Base-by-base conservation (phyloP, 148 eudicot species). In the Silene uniflora region DNA sequence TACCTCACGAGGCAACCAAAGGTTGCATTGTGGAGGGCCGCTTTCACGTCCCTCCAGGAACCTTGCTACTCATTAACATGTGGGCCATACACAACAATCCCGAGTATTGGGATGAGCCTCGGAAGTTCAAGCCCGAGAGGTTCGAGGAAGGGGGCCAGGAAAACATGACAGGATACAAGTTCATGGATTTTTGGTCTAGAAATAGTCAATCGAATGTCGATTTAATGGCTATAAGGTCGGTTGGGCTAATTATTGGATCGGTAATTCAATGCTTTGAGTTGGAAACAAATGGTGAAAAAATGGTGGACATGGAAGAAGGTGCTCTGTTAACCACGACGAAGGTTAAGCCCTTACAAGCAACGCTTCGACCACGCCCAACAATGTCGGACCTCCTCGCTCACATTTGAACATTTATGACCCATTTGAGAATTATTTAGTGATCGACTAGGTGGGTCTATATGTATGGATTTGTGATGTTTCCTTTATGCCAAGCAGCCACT, bases 71-170 rank as follows among this genome's bases (percentile, higher is more conserved):
- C 42, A 71, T 79, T 11, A 84, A 84, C 46, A 4, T 82, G 56
- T 84, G 85, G 89, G 86, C 80, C 3, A 77, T 82, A 52, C 89
- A 86, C 7, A 84, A 86, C 56, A 83, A 82, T 59, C 83, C 88
- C 0, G 75, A 75, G 52, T 2, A 69, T 0, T 85, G 85, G 88
- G 67, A 42, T 17, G 78, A 78, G 42, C 82, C 88, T 0, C 39
- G 22, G 1, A 47, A 56, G 62, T 85, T 85, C 55, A 75, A 46
- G 72, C 85, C 86, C 5, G 84, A 87, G 78, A 83, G 90, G 47
- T 83, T 82, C 70, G 55, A 76, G 67, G 55, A 74, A 47, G 81
- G 71, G 7, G 17, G 24, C 4, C 47, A 81, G 1, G 58, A 72
- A 22, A 56, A 47, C 4, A 23, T 67, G 7, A 55, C 44, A 17